phyloP scores from a whole-genome alignment of 257 asterid species.

The Haberlea rhodopensis region DNA sequence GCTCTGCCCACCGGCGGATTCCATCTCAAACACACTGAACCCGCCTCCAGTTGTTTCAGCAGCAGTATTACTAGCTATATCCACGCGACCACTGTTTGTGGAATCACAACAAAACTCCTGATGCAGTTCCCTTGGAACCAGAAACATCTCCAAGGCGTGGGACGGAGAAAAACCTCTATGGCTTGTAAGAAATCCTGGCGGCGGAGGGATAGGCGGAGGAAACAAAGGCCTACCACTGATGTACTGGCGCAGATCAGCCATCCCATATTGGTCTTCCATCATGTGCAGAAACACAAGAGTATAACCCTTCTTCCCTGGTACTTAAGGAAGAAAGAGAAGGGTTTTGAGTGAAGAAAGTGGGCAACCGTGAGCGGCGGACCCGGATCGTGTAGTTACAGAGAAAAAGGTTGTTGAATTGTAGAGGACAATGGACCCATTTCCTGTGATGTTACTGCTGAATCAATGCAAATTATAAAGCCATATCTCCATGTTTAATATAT shows the following conservation, averaged over 20 bases:
- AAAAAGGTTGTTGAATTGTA: slow-evolving; percentile 44
- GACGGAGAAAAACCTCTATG: slow-evolving; percentile 39
- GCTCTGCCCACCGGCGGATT: slow-evolving; percentile 32
- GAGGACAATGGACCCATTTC: slow-evolving; percentile 54
- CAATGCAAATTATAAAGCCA: slow-evolving; percentile 18
- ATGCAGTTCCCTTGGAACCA: slow-evolving; percentile 27
- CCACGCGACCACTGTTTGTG: background rate
- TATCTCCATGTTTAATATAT: slow-evolving; percentile 11
- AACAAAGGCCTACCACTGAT: slow-evolving; percentile 53
- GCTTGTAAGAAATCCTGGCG: slow-evolving; percentile 48
- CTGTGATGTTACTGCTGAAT: slow-evolving; percentile 23
- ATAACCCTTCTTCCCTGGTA: background rate
- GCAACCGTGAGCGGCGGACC: slow-evolving; percentile 69
- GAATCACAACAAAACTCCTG: slow-evolving; percentile 51
- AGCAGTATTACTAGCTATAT: slow-evolving; percentile 15
- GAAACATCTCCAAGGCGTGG: slow-evolving; percentile 54
- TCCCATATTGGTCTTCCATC: slow-evolving; percentile 80
- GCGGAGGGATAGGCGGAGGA: slow-evolving; percentile 40
- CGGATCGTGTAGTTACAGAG: slow-evolving; percentile 77
- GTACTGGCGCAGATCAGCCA: slow-evolving; percentile 71
- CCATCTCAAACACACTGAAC: slow-evolving; percentile 44
- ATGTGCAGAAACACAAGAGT: background rate
- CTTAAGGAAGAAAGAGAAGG: slow-evolving; percentile 4
- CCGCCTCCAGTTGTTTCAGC: slow-evolving; percentile 27
- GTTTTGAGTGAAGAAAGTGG: slow-evolving; percentile 13